Base-by-base conservation (phyloP, 352 stramenopile species). In the Phytophthora sojae region DNA sequence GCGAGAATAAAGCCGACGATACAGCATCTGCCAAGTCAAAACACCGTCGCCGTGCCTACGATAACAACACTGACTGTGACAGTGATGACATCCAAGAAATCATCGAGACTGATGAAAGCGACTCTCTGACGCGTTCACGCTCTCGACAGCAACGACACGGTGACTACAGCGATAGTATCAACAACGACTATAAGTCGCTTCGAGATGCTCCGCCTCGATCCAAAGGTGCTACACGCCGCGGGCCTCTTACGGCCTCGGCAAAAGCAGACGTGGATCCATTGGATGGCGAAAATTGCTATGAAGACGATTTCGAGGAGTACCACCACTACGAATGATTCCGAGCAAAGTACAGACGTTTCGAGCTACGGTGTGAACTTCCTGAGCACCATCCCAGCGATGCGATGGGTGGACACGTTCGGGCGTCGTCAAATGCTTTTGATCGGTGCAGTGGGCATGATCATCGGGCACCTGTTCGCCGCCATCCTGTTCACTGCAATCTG, bases 231-330 rank as follows among this genome's bases (percentile, higher is more conserved):
- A 60, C 39, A 19, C 66, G 56, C 35, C 60, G 66, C 6, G 39
- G 66, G 19, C 50, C 58, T 23, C 42, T 71, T 26, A 35, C 14
- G 25, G 51, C 67, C 11, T 77, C 49, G 2, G 57, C 63, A 30
- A 79, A 82, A 44, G 63, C 45, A 29, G 56, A 55, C 3, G 52
- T 69, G 12, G 77, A 83, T 19, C 79, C 82, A 8, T 58, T 87
- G 21, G 84, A 92, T 29, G 77, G 83, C 3, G 85, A 89, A 39
- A 76, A 45, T 52, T 79, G 76, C 53, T 94, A 93, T 54, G 88
- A 95, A 75, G 86, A 94, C 53, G 88, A 94, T 60, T 95, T 95
- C 73, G 88, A 95, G 50, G 85, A 91, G 21, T 94, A 77, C 64
- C 69, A 67, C 19, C 51, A 70, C 21, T 23, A 61, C 6, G 60